phyloP scores from a whole-genome alignment of 306 rosid species.

The Corylus heterophylla region DNA sequence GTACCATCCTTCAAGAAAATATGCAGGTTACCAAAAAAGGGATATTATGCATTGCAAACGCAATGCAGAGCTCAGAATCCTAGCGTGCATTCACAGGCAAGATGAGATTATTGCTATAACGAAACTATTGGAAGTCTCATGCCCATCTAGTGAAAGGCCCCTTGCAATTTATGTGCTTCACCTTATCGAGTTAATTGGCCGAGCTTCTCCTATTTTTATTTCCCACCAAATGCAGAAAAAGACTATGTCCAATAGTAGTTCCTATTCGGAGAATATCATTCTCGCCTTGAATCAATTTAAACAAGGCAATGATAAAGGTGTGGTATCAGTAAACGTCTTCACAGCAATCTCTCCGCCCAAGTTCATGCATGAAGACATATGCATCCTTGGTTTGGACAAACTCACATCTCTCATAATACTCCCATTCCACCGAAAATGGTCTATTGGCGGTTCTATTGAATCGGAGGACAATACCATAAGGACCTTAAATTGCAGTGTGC shows the following conservation, averaged over 20 bases:
- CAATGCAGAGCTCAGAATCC: constrained; percentile 31
- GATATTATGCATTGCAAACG: constrained; percentile 36
- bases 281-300: constrained; percentile 36
- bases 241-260: constrained; percentile 7
- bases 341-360: constrained; percentile 49
- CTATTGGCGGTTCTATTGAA: constrained; percentile 36
- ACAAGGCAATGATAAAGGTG: constrained; percentile 20
- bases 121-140: constrained; percentile 37
- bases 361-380: constrained; percentile 57
- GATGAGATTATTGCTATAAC: constrained; percentile 33
- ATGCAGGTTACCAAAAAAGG: constrained; percentile 45
- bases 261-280: constrained; percentile 50
- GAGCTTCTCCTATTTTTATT: constrained; percentile 44
- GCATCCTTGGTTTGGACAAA: constrained; percentile 49
- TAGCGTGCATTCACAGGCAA: constrained; percentile 40
- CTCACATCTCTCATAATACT: constrained; percentile 43
- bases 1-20: constrained; percentile 60
- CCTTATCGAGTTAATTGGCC: constrained; percentile 51
- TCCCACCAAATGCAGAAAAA: constrained; percentile 38
- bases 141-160: constrained; percentile 41
- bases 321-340: constrained; percentile 24
- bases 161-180: constrained; percentile 45
- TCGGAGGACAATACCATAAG: constrained; percentile 37
- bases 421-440: constrained; percentile 57
- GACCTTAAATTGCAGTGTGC: constrained; percentile 36